Evolutionary conservation across 176 grass and related monocot genomes (phyloP).

Genomic region (Aegilops bicornis): DNA sequence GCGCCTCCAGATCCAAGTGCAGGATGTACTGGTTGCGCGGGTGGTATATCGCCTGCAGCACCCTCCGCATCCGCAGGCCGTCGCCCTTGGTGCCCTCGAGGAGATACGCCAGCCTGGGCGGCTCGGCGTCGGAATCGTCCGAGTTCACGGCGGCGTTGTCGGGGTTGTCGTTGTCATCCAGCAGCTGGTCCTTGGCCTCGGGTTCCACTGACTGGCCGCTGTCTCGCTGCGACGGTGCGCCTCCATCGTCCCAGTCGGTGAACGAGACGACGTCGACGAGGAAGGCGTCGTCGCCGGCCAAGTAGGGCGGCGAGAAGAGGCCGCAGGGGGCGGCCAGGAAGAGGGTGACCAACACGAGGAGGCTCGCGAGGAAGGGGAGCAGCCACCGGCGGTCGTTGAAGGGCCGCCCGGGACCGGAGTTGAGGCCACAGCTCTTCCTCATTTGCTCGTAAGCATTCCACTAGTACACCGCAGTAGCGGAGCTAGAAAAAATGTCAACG

Average conservation of each 20-base stretch:
- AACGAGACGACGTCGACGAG: conserved; percentile 64
- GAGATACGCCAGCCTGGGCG: conserved; percentile 82
- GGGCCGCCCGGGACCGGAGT: conserved; percentile 49
- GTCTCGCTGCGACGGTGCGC: neutral
- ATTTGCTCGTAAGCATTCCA: conserved; percentile 30
- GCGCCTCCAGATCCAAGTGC: conserved; percentile 82
- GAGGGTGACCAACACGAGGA: conserved; percentile 65
- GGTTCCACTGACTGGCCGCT: neutral
- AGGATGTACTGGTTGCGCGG: conserved; percentile 88
- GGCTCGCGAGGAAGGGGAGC: conserved; percentile 71
- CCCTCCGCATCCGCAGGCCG: conserved; percentile 71
- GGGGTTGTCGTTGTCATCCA: conserved; percentile 7
- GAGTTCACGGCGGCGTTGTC: conserved; percentile 36
- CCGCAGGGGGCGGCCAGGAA: conserved; percentile 64
- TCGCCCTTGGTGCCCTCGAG: conserved; percentile 96
- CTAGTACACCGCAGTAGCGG: neutral
- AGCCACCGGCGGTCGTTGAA: conserved; percentile 83
- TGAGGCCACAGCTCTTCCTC: conserved; percentile 65
- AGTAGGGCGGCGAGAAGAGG: conserved; percentile 59
- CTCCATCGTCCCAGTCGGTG: conserved; percentile 36
- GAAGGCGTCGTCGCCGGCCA: conserved; percentile 21
- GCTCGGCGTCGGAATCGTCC: conserved; percentile 40
- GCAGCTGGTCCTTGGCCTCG: conserved; percentile 6
- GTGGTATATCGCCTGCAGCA: conserved; percentile 85
- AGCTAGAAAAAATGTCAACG: neutral